Conservation (phyloP, 2,329 filamentous ascomycete genomes). For the Penicillium concentricum region DNA sequence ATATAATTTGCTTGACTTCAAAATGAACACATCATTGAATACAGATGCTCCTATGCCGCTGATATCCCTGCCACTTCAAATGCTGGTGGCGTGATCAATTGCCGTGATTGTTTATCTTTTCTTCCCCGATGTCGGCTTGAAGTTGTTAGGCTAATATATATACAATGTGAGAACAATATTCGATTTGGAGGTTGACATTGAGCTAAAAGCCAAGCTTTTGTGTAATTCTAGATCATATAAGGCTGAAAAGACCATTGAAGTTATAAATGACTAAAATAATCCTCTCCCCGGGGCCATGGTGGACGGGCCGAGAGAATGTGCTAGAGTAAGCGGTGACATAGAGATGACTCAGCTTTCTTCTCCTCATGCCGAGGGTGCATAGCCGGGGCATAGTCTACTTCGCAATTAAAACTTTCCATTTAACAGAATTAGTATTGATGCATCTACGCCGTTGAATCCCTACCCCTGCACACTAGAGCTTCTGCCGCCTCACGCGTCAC, state of each 20-base stretch:
- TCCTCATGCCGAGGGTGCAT: constrained; percentile 20
- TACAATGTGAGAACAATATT: neutral
- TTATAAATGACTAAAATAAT: neutral
- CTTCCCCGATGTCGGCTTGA: constrained; percentile 6
- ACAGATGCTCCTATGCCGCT: constrained; percentile 22
- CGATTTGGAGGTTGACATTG: neutral
- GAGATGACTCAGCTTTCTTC: constrained; percentile 21
- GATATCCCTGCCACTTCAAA: constrained; percentile 7
- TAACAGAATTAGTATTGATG: constrained; percentile 7
- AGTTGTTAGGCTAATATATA: neutral
- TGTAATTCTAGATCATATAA: neutral
- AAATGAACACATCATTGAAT: constrained; percentile 19
- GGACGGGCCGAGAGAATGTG: constrained; percentile 12
- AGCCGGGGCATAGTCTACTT: constrained; percentile 8
- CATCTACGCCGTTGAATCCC: neutral
- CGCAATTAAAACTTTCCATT: constrained; percentile 2
- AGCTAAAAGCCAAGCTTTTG: neutral
- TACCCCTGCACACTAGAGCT: neutral
- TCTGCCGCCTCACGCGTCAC: neutral
- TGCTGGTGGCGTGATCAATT: constrained; percentile 12
- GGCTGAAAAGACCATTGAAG: neutral
- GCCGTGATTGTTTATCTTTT: neutral
- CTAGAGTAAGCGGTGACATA: constrained; percentile 28
- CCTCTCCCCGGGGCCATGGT: too few species aligned
- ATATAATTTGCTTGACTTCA: constrained; percentile 42